Base-by-base conservation (phyloP, 352 stramenopile species). In the Pseudoperonospora humuli region DNA sequence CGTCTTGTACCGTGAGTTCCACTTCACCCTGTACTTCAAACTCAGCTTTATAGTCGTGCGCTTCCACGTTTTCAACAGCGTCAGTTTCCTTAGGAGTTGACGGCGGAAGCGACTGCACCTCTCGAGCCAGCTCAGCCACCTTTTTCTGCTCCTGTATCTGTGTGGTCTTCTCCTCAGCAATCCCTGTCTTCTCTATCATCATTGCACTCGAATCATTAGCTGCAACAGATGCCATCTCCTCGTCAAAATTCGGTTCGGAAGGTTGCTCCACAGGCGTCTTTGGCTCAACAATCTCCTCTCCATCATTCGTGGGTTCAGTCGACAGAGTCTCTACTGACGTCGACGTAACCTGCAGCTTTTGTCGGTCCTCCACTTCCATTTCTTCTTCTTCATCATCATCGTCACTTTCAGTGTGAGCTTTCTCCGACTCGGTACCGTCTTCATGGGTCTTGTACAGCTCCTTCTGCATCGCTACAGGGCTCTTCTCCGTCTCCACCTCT, bases 401-500 rank as follows among this genome's bases (percentile, higher is more conserved):
- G 20, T 61, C 50, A 24, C 43, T 67, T 27, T 67, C 58, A 19
- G 58, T 67, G 1, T 45, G 58, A 24, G 48, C 54, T 33, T 46
- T 59, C 27, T 67, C 58, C 14, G 58, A 67, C 48, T 67, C 58
- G 17, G 39, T 32, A 33, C 44, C 44, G 40, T 56, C 54, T 33
- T 61, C 53, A 19, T 51, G 28, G 3, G 26, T 18, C 19, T 61
- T 57, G 42, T 50, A 29, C 15, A 60, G 20, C n/a, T 50, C 39
- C 40, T 33, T 32, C 17, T 48, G 36, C n/a, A 26, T 19, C 7
- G 38, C 35, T 24, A 52, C 31, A 6, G 49, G 44, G 15, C 44
- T 64, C 33, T 61, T 55, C 46, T 64, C 59, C 19, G 21, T 64
- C 45, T 68, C 49, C 24, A 63, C 53, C 45, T 68, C 53, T 2